Percentiles rank a stretch among this genome's conserved stretches.
These are phyloP conservation scores for Caryopteris hybrid DNA, from an alignment of 305 asterid genomes.

Conservation along the genomic window DNA sequence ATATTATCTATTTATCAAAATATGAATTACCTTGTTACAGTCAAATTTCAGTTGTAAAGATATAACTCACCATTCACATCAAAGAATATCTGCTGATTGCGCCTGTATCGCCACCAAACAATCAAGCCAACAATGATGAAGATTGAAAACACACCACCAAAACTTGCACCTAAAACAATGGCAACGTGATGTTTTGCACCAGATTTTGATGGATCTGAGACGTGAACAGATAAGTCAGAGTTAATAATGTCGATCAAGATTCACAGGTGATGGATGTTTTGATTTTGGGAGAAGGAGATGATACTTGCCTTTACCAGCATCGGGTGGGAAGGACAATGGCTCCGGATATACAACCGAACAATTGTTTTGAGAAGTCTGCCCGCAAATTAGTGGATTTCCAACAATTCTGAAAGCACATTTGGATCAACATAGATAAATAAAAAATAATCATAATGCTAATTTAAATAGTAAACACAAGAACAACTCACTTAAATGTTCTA, in stretches of 20 bases:
- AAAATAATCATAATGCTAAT: constrained; percentile 2
- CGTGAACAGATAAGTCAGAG: constrained; percentile 7
- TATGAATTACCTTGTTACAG: background rate
- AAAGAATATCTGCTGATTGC: constrained; percentile 87
- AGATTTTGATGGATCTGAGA: constrained; percentile 48
- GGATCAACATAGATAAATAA: constrained; percentile 7
- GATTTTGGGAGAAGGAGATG: background rate
- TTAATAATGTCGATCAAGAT: background rate
- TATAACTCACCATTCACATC: constrained; percentile 70
- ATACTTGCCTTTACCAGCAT: constrained; percentile 47
- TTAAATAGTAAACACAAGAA: background rate
- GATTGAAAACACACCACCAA: constrained; percentile 49
- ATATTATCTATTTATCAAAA: background rate
- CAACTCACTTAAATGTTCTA: constrained; percentile 78
- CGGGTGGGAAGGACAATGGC: constrained; percentile 76
- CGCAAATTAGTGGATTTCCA: constrained; percentile 88
- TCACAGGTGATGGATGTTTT: background rate
- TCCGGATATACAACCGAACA: constrained; percentile 81
- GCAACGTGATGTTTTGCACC: constrained; percentile 54
- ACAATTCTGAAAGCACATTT: constrained; percentile 47
- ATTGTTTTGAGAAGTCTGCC: constrained; percentile 54
- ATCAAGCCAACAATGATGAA: constrained; percentile 45
- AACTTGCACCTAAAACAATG: constrained; percentile 66
- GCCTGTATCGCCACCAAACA: constrained; percentile 76
- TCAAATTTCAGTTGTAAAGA: background rate